A percentile compares a stretch with the other conserved stretches of the same genome.
These are phyloP conservation scores for Mycosarcoma maydis DNA, from an alignment of 1,284 basidiomycete genomes.

Conservation along the genomic window DNA sequence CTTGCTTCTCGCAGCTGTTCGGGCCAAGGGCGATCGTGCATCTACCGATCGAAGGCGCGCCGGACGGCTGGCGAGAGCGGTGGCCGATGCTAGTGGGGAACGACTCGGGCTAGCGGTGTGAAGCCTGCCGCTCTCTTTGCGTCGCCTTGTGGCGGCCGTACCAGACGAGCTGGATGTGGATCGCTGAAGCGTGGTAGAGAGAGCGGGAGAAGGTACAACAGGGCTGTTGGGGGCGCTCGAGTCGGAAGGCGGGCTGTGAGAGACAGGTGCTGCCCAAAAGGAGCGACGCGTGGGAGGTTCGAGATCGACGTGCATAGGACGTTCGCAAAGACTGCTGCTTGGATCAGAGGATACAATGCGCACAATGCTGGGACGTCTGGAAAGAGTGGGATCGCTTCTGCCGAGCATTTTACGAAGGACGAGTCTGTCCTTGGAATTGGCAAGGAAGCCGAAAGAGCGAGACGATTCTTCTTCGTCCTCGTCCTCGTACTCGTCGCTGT, in stretches of 20 bases:
- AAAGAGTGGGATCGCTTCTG: constrained; percentile 10
- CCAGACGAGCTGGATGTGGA: constrained; percentile 9
- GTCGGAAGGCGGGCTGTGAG: constrained; percentile 6
- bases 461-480: constrained; percentile 37
- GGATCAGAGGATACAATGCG: constrained; percentile 60
- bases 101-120: constrained; percentile 33
- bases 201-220: not conserved
- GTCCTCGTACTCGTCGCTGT: constrained; percentile 46
- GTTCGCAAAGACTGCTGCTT: constrained; percentile 46
- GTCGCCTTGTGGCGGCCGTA: not conserved
- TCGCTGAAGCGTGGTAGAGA: not conserved
- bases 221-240: constrained; percentile 8
- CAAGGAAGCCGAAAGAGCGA: constrained; percentile 18
- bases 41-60: constrained; percentile 20
- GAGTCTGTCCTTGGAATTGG: constrained; percentile 31
- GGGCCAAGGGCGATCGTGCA: constrained; percentile 12
- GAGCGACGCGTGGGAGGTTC: constrained; percentile 20
- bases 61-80: constrained; percentile 5
- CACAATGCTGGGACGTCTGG: constrained; percentile 37
- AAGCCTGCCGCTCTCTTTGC: constrained; percentile 24
- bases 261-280: constrained; percentile 31
- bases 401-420: constrained; percentile 19
- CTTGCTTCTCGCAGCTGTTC: constrained; percentile 14
- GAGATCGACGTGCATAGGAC: constrained; percentile 56
- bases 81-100: constrained; percentile 7